Evolutionary conservation across 2,329 filamentous ascomycete species (phyloP).

Genomic region (Colletotrichum gigasporum): DNA sequence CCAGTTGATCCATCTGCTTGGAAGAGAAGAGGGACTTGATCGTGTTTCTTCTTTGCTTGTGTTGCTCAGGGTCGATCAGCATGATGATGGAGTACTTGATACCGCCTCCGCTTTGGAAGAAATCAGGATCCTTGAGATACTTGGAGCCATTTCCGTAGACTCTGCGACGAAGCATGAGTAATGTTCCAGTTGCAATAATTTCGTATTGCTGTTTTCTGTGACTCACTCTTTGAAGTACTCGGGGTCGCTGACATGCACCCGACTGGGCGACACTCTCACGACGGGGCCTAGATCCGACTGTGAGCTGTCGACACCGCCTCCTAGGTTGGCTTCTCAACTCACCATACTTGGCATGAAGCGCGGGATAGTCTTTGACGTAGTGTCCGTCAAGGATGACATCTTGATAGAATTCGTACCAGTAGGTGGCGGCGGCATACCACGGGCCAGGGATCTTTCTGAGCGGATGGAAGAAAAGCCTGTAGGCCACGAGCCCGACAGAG

Average conservation of each 20-base stretch:
- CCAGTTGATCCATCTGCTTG: slow-evolving; percentile 4
- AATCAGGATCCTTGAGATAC: slow-evolving; percentile 10
- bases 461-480: slow-evolving; percentile 41
- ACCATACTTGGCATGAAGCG: slow-evolving; percentile 13
- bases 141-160: slow-evolving; percentile 3
- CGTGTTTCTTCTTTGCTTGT: slow-evolving; percentile 1
- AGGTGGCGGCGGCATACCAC: slow-evolving; percentile 37
- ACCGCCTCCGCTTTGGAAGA: slow-evolving; percentile 11
- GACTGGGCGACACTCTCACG: slow-evolving; percentile 4
- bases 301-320: neutral
- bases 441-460: slow-evolving; percentile 41
- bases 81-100: slow-evolving; percentile 23
- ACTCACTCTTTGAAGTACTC: slow-evolving; percentile 9
- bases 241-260: slow-evolving; percentile 1
- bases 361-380: slow-evolving; percentile 13
- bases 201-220: too few species aligned
- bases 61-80: slow-evolving; percentile 13
- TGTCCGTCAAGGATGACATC: slow-evolving; percentile 18
- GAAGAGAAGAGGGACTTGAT: slow-evolving; percentile 6
- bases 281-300: neutral
- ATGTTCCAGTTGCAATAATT: neutral
- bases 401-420: slow-evolving; percentile 39
- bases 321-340: neutral
- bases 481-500: slow-evolving; percentile 28
- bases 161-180: neutral